Evolutionary conservation across 140 eudicot genomes (phyloP).

Genomic region (Eryngium alpinum): DNA sequence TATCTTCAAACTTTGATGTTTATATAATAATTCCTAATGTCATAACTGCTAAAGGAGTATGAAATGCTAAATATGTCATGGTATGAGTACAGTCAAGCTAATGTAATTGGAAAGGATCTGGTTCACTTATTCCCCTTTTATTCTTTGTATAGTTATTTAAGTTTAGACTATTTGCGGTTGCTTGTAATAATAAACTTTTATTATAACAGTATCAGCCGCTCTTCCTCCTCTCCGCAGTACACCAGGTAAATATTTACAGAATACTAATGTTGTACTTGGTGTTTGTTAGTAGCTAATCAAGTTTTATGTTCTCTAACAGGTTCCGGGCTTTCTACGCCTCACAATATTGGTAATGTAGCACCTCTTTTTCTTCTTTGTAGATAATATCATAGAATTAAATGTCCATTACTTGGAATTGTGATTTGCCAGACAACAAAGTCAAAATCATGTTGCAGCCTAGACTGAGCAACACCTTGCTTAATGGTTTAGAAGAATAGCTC

Average conservation of each 20-base stretch:
- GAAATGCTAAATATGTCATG: too few relatives aligned
- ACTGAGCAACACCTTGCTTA: constrained; percentile 6
- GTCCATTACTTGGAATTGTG: neutral
- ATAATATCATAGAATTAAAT: neutral
- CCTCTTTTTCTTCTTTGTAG: neutral
- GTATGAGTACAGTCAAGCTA: neutral
- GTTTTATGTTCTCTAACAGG: constrained; percentile 13
- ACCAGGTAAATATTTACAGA: constrained; percentile 5
- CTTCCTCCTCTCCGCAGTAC: constrained; percentile 39
- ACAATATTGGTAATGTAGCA: constrained; percentile 23
- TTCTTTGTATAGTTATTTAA: neutral
- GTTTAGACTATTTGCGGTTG: neutral
- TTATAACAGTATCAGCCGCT: constrained; percentile 27
- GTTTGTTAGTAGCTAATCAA: neutral
- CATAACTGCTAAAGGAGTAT: too few relatives aligned
- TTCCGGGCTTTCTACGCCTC: constrained; percentile 14
- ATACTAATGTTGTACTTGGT: neutral
- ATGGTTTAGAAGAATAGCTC: neutral
- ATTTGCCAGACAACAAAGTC: neutral
- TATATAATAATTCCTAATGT: too few relatives aligned
- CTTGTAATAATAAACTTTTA: neutral
- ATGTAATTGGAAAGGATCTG: neutral
- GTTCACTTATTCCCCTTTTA: neutral
- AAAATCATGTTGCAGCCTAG: neutral
- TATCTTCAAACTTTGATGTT: too few relatives aligned